Evolutionary conservation across 345 rosid genomes (phyloP), one percentile per base, ranked within the genome.

Genomic region (Lepidium aucheri): DNA sequence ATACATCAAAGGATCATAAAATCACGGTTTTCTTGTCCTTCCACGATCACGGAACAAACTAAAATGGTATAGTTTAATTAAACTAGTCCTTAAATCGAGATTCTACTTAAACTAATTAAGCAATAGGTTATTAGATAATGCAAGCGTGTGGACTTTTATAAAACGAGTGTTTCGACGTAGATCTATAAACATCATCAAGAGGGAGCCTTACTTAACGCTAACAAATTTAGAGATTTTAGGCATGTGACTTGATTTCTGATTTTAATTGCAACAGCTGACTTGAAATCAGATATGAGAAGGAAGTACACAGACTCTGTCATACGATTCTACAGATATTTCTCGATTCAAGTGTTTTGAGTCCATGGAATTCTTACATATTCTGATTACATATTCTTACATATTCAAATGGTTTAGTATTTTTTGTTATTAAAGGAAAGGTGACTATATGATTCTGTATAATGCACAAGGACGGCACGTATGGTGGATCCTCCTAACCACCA

Each of bases 121-220:
- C 53, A 72, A 50, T 64, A 57, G 2, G 49, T 50, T 40, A 72
- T 56, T 63, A 55, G 47, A 60, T 65, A 40, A 53, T 65, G 76
- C 76, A 72, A 72, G 71, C 76, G 70, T 72, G 76, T 72, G 76
- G 71, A 72, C 76, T 64, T n/a, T n/a, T 72, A 40, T 10, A 57
- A 64, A 51, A 65, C 54, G 60, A 57, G 64, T 64, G 65, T 39
- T 72, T 72, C 65, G 63, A 69, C 68, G 69, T 55, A 54, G 63
- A 70, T 70, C 75, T 56, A 70, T 55, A 61, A 70, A 45, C 63
- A 63, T 56, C 45, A 72, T 56, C 53, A 72, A 32, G 20, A 39
- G 39, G 26, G 26, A 35, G 26, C 66, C 76, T 49, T 65, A 49
- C 65, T 72, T 72, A 33, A 49, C 60, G 76, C 66, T 65, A 63